A percentile compares a stretch with the other conserved stretches of the same genome.
Conservation (phyloP, 371 early-diverging fungal species). For the Apophysomyces ossiformis region DNA sequence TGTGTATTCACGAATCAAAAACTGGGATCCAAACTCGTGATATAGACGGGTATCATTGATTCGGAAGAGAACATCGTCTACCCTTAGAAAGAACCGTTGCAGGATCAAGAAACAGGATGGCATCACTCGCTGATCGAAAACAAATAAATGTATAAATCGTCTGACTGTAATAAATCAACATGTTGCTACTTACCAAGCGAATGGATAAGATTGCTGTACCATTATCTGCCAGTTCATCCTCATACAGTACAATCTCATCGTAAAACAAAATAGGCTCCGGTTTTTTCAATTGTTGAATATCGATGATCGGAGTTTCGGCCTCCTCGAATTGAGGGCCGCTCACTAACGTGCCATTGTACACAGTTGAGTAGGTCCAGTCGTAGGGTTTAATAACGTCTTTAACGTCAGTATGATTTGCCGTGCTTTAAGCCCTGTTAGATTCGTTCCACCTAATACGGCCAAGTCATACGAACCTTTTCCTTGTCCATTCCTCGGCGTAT, state of each 20-base stretch:
- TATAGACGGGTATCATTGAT: conserved; percentile 88
- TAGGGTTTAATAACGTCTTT: conserved; percentile 87
- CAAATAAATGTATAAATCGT: neutral
- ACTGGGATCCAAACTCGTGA: conserved; percentile 77
- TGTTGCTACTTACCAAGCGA: conserved; percentile 68
- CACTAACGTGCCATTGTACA: conserved; percentile 69
- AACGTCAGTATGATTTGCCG: conserved; percentile 70
- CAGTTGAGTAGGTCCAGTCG: conserved; percentile 94
- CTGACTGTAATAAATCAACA: neutral
- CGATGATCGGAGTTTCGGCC: conserved; percentile 53
- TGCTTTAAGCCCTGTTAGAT: conserved; percentile 13
- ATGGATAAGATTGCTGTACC: conserved; percentile 82
- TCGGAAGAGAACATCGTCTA: conserved; percentile 92
- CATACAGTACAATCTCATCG: conserved; percentile 89
- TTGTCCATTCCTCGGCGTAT: conserved; percentile 83
- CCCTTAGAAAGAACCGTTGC: conserved; percentile 87
- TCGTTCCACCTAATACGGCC: neutral
- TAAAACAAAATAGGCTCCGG: conserved; percentile 91
- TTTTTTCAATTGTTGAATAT: conserved; percentile 73
- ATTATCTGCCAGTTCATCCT: conserved; percentile 97
- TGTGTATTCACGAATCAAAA: conserved; percentile 76
- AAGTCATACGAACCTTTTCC: conserved; percentile 62
- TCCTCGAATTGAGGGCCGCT: conserved; percentile 20
- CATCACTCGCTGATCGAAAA: conserved; percentile 81
- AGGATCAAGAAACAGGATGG: conserved; percentile 87